Percentiles rank a stretch among this genome's conserved stretches.
These are phyloP conservation scores for Xylariaceae sp. DNA, from an alignment of 2,329 filamentous ascomycete species.

Conservation along the genomic window DNA sequence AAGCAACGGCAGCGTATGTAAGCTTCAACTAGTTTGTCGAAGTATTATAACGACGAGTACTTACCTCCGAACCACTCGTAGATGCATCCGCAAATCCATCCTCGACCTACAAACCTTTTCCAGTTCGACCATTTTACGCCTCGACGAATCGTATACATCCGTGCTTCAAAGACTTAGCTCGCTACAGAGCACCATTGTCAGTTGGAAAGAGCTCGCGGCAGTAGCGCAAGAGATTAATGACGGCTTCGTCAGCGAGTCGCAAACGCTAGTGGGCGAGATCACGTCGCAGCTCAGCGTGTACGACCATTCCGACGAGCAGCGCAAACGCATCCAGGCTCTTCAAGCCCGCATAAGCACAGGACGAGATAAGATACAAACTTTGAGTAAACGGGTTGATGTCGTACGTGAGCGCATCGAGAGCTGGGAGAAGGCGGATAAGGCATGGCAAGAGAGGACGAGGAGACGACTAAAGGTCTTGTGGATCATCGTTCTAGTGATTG, in stretches of 20 bases:
- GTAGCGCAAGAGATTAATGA: conserved; percentile 55
- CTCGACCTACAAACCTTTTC: conserved; percentile 56
- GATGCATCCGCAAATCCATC: conserved; percentile 50
- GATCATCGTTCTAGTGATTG: conserved; percentile 50
- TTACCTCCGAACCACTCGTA: conserved; percentile 31
- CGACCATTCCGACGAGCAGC: conserved; percentile 61
- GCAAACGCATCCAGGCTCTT: conserved; percentile 58
- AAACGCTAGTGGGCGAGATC: conserved; percentile 57
- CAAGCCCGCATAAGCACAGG: conserved; percentile 59
- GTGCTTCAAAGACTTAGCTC: conserved; percentile 65
- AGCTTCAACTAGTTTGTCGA: not conserved
- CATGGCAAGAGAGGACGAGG: conserved; percentile 66
- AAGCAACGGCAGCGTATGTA: conserved; percentile 39
- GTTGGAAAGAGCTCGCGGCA: conserved; percentile 63
- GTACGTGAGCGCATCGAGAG: conserved; percentile 62
- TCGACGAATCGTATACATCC: conserved; percentile 72
- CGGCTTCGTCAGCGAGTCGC: conserved; percentile 57
- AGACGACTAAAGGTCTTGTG: conserved; percentile 60
- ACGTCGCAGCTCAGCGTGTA: conserved; percentile 57
- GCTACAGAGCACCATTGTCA: conserved; percentile 60
- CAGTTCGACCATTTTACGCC: conserved; percentile 56
- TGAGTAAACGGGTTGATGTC: conserved; percentile 61
- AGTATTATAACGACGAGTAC: conserved; percentile 1
- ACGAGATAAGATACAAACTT: conserved; percentile 53
- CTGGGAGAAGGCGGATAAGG: conserved; percentile 63